A percentile compares a stretch with the other conserved stretches of the same genome.
Evolutionary conservation across 2,329 filamentous ascomycete species (phyloP).

Genomic region (Exophiala alcalophila): DNA sequence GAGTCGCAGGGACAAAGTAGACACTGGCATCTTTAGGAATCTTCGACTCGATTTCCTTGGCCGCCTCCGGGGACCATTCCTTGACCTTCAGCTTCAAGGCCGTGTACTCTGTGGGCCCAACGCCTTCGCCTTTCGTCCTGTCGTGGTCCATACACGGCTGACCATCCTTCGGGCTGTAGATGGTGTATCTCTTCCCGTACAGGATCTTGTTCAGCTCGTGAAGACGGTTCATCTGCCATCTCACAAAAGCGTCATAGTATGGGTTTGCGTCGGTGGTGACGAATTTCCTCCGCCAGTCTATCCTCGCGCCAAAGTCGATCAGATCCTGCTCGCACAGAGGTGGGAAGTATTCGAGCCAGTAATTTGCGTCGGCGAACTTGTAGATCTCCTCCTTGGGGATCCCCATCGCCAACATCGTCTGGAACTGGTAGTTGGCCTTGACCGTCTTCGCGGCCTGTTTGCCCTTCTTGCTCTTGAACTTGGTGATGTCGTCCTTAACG

Average conservation of each 20-base stretch:
- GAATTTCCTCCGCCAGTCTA: constrained; percentile 91
- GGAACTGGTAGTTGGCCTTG: constrained; percentile 93
- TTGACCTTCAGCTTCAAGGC: constrained; percentile 87
- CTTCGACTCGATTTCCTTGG: constrained; percentile 69
- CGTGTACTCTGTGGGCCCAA: constrained; percentile 87
- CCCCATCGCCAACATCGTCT: constrained; percentile 89
- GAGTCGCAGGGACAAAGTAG: constrained; percentile 86
- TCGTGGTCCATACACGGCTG: constrained; percentile 89
- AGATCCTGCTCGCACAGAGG: constrained; percentile 76
- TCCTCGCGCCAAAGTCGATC: constrained; percentile 76
- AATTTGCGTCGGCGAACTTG: constrained; percentile 81
- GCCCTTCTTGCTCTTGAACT: constrained; percentile 89
- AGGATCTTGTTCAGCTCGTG: constrained; percentile 32
- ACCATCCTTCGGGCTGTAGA: constrained; percentile 86
- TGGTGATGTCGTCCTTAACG: constrained; percentile 77
- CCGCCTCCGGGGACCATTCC: constrained; percentile 78
- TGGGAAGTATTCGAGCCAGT: constrained; percentile 93
- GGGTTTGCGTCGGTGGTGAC: constrained; percentile 96
- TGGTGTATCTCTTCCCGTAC: constrained; percentile 83
- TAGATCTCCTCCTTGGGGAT: constrained; percentile 87
- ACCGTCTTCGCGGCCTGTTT: constrained; percentile 87
- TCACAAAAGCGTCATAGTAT: constrained; percentile 91
- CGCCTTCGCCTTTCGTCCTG: constrained; percentile 73
- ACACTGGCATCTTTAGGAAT: constrained; percentile 75
- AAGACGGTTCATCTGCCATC: constrained; percentile 61